Base-by-base conservation (phyloP, 2,329 filamentous ascomycete species). In the Colletotrichum paranaense region DNA sequence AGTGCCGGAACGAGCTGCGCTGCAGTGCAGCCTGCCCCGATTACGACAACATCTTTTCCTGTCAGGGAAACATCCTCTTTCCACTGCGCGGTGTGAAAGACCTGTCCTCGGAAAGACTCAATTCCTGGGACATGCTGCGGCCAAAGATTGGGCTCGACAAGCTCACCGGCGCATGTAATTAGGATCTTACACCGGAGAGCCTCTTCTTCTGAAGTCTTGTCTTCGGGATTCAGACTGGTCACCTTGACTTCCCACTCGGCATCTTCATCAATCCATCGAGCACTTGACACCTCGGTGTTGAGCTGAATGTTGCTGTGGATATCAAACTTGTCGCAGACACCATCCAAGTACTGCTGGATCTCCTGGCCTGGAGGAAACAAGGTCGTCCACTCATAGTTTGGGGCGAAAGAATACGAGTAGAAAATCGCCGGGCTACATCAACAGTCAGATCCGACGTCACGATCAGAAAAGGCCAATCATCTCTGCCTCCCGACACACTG, bases 11-110 rank as follows among this genome's bases (percentile, higher is more conserved):
- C 83, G 6, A 90, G 83, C 77, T 90, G 89, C 4, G 88, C 85
- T 2, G 86, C 88, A 6, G 86, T 87, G 46, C 87, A 88, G 2
- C 89, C 89, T 58, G 81, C 88, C 12, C 89, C 89, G 62, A 91
- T 85, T 26, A 91, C 78, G 12, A 85, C 85, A 28, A 89, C 86
- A 14, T 82, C 81, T 74, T 88, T 88, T 46, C 80, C 84, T 2
- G 77, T 78, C 7, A 89, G 79, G 24, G 87, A 82, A 12, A 88
- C 80, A 24, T 86, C 83, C 5, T 86, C 79, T 1, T 88, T 84
- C 88, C 89, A 92, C 46, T 84, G 49, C 19, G 66, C 66, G 9
- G 57, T 56, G 58, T 68, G 66, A 49, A 68, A 68, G 5, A 62
- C 35, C 52, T 62, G 59, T 4, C 66, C 66, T 35, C 62, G 42